Evolutionary conservation across 805 yeast species (phyloP), one percentile per base, ranked within the genome.

Genomic region (Starmerella riodocensis): DNA sequence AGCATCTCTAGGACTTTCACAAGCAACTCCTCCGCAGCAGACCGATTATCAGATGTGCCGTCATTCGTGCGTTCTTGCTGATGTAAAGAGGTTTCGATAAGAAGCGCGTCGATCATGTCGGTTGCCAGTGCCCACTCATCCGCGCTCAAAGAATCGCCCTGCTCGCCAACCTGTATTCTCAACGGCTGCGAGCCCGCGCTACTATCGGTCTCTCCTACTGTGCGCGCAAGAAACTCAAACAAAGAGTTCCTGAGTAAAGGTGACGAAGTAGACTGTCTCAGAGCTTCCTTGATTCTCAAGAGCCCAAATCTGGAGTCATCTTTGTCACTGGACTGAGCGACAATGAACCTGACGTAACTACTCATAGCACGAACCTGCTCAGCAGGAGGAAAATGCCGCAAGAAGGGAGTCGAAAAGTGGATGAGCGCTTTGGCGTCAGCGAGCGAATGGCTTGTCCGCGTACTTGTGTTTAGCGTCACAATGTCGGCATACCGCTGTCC

Each of bases 401-500:
- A 55, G 55, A 85, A 79, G 0, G 82, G 64, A 13, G 74, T 65
- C 1, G 78, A 66, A 56, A 88, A 88, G 48, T 82, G 94, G 41
- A 76, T 62, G 29, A 81, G 59, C 1, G 78, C 65, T 45, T 71
- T 70, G 29, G 83, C 72, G 40, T 84, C 95, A 29, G 73, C 70
- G 35, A 65, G 56, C 54, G 75, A 79, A 33, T 68, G 59, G 21
- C 32, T 29, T 8, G 17, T 17, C 11, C 34, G 25, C 19, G 34
- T 14, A 12, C 34, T 25, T 17, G 38, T 34, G n/a, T 26, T 16
- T 13, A 39, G 29, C 4, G 34, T 27, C 7, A 38, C 8, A 14
- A 74, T 64, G 23, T 65, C 64, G 7, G 76, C 71, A 53, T 73
- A 81, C 55, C 84, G 93, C 54, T 74, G 82, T 38, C 93, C 88